Base-by-base conservation (phyloP, 306 rosid genomes). In the Delonix regia region DNA sequence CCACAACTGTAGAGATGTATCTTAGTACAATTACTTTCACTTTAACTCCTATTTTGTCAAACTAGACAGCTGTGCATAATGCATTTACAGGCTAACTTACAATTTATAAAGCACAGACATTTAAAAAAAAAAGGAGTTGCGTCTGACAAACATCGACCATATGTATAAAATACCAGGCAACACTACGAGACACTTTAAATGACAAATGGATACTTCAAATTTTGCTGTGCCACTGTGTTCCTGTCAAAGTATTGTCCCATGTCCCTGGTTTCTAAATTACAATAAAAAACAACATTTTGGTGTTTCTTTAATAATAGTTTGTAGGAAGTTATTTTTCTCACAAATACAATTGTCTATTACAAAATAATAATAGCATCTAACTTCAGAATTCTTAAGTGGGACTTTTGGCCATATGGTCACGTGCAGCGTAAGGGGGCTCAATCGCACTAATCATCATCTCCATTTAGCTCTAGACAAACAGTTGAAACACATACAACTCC, bases 361-460 rank as follows among this genome's bases (percentile, higher is more conserved):
- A 64, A 19, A 34, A 36, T 10, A 36, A 34, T n/a, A 30, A 15
- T 30, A 38, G 10, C 70, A 38, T 64, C 6, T 49, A 38, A 64
- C 70, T 64, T 19, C 70, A 38, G 18, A 45, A 63, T 63, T 63
- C 24, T 63, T 25, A 34, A 8, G 44, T 61, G 13, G 36, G 21
- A 62, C 47, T n/a, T 34, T 13, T 34, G 9, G 47, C n/a, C 24
- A 63, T 13, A n/a, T n/a, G 47, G 11, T 14, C 71, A 75, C 9
- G 39, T 34, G 39, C 36, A 22, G 64, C 39, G 22, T 55, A 51
- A 48, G 13, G 27, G 62, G 55, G 41, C 24, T 51, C 60, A 49
- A 38, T 64, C 57, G 51, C 25, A 53, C 74, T 9, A 77, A 6
- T 45, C 6, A 66, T 34, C 53, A 71, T 48, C 76, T 28, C 15